Base-by-base conservation (phyloP, 2,329 filamentous ascomycete genomes). In the Arthrobotrys conoides region DNA sequence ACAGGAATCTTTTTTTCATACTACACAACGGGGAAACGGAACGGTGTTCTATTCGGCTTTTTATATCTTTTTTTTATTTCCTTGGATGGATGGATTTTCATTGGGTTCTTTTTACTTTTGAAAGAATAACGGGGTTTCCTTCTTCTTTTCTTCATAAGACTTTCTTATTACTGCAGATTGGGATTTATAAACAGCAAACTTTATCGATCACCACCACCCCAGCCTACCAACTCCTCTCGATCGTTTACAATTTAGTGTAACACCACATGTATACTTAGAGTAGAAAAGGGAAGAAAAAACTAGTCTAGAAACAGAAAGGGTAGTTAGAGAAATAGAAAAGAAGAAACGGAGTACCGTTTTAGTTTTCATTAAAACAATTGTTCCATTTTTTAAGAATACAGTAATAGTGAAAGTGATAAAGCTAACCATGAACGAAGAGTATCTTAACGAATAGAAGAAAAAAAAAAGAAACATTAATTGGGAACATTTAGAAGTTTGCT, bases 181-280 rank as follows among this genome's bases (percentile, higher is more conserved):
- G 61, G 64, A 59, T 27, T 36, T 63, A n/a, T 9, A 12, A 41
- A 41, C 16, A 16, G 1, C 33, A 24, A 20, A 8, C n/a, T 59
- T 59, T 59, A 59, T 59, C 70, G 38, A 38, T 55, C 30, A 36
- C 49, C 24, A 36, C 27, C n/a, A n/a, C n/a, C n/a, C n/a, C n/a
- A n/a, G n/a, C n/a, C n/a, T n/a, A n/a, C n/a, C n/a, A n/a, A n/a
- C n/a, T n/a, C n/a, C n/a, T n/a, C n/a, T 16, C 51, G 3, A 9
- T 59, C 33, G 53, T 59, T 61, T 68, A 75, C 71, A 75, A 57
- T 68, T 18, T 77, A 30, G 73, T 77, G 12, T 41, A 71, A 67
- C 49, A 77, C 49, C 70, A 77, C 66, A 66, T 77, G 72, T 77
- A 77, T 71, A 44, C 67, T 68, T 77, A 76, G 72, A 76, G 72